Conservation (phyloP, 768 basidiomycete species). For the Suillus americanus region DNA sequence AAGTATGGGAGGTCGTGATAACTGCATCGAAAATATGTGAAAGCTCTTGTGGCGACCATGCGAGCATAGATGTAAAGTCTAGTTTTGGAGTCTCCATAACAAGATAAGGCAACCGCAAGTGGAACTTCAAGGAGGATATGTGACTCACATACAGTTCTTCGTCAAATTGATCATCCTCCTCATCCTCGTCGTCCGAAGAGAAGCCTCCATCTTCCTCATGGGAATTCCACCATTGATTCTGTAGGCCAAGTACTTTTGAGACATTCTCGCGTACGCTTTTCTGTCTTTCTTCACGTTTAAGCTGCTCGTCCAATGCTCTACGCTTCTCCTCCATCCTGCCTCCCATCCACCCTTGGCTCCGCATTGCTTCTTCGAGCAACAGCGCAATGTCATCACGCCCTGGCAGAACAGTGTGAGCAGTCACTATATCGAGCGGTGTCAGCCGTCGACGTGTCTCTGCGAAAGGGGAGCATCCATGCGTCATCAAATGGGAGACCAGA, state of each 20-base stretch:
- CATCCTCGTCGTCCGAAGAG: conserved; percentile 45
- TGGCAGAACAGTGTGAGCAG: conserved; percentile 76
- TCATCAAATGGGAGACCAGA: conserved; percentile 88
- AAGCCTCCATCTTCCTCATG: conserved; percentile 44
- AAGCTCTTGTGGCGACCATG: conserved; percentile 80
- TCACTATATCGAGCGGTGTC: conserved; percentile 87
- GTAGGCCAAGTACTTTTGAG: conserved; percentile 53
- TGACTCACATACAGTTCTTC: conserved; percentile 48
- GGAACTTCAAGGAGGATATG: not conserved
- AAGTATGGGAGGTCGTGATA: conserved; percentile 72
- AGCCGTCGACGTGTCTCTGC: conserved; percentile 74
- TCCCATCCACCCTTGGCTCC: conserved; percentile 78
- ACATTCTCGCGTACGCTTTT: conserved; percentile 59
- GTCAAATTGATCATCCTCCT: conserved; percentile 50
- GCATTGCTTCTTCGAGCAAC: conserved; percentile 89
- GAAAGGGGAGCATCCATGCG: conserved; percentile 85
- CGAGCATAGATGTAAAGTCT: conserved; percentile 88
- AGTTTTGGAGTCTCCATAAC: conserved; percentile 61
- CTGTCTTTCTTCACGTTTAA: conserved; percentile 52
- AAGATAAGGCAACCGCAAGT: conserved; percentile 19
- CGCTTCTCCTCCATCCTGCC: conserved; percentile 73
- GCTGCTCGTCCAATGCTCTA: conserved; percentile 54
- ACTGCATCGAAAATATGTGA: conserved; percentile 80
- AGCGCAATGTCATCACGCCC: conserved; percentile 84
- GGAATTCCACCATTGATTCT: conserved; percentile 65